Base-by-base conservation (phyloP, 2,329 filamentous ascomycete genomes). In the Ceratocystiopsis sp. region DNA sequence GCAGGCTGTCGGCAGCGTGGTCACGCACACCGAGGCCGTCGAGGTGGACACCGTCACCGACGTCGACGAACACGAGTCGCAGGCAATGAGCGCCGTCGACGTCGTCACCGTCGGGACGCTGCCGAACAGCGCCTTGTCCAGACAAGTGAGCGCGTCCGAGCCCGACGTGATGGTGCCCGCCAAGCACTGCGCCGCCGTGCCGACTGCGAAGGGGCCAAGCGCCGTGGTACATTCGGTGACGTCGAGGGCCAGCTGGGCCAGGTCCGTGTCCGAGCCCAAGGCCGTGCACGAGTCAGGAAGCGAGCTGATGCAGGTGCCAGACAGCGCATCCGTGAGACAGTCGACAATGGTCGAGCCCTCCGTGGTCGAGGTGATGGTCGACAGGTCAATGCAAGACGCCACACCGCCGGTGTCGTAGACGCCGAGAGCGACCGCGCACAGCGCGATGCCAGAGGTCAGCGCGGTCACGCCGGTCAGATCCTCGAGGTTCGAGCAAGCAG, bases 141-240 rank as follows among this genome's bases (percentile, higher is more conserved):
- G 19, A 15, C 50, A 51, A 18, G 37, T 14, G 12, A 50, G 36
- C n/a, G 50, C 46, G 40, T 16, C 25, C 10, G 32, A 10, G 21
- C 48, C 49, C 1, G 32, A 13, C 4, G 44, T 38, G 21, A 50
- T 46, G 32, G 13, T 29, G 9, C 36, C 21, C 4, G 39, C 21
- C 39, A 51, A 14, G 37, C 50, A 51, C 7, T 36, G 11, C 1
- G 35, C 37, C 0, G 18, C 44, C 0, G 17, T 33, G 16, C 50
- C 50, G 2, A 46, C 33, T 0, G 45, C 49, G 15, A 48, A 51
- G 6, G 46, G 46, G 9, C 50, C 50, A 34, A 52, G 44, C 8
- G 42, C 45, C 0, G 39, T 17, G 2, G 38, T 14, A 19, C 50
- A 52, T 9, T 37, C 7, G 1, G 42, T n/a, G 0, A 48, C 14